Evolutionary conservation across 306 rosid genomes (phyloP).

Genomic region (Acmispon strigosus): DNA sequence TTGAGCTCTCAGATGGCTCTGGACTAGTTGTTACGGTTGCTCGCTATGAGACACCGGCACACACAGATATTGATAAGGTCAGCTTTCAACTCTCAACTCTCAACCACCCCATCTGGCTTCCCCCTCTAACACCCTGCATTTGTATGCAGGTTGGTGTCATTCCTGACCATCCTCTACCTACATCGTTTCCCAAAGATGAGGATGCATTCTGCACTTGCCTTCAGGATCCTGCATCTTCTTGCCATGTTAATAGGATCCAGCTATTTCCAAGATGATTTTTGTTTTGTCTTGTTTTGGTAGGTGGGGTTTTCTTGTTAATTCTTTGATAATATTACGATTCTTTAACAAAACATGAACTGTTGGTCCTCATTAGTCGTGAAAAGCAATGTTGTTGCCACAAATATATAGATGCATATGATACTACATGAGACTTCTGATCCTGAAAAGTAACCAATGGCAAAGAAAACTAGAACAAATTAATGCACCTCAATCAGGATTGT

Average conservation of each 20-base stretch:
- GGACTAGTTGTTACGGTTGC: conserved; percentile 95
- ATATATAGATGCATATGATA: background rate
- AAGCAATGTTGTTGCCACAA: background rate
- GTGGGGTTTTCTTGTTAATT: background rate
- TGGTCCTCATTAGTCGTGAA: background rate
- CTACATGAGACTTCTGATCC: background rate
- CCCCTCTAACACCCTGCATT: background rate
- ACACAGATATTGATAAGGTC: conserved; percentile 86
- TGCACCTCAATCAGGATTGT: background rate
- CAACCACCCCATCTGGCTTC: background rate
- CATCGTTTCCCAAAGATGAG: conserved; percentile 77
- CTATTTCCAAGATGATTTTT: conserved; percentile 54
- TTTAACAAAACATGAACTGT: conserved; percentile 7
- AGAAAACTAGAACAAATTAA: background rate
- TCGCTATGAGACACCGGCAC: conserved; percentile 92
- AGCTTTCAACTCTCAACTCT: conserved; percentile 5
- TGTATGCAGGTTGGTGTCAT: conserved; percentile 72
- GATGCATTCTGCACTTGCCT: conserved; percentile 82
- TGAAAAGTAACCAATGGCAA: background rate
- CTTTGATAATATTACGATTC: background rate
- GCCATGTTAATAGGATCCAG: conserved; percentile 59
- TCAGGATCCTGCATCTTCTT: conserved; percentile 76
- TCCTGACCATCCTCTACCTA: conserved; percentile 89
- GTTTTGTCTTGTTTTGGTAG: background rate
- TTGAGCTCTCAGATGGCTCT: conserved; percentile 89